These are phyloP conservation scores for Oryza longistaminata DNA, from an alignment of 176 grass and related monocot species.

Conservation along the genomic window DNA sequence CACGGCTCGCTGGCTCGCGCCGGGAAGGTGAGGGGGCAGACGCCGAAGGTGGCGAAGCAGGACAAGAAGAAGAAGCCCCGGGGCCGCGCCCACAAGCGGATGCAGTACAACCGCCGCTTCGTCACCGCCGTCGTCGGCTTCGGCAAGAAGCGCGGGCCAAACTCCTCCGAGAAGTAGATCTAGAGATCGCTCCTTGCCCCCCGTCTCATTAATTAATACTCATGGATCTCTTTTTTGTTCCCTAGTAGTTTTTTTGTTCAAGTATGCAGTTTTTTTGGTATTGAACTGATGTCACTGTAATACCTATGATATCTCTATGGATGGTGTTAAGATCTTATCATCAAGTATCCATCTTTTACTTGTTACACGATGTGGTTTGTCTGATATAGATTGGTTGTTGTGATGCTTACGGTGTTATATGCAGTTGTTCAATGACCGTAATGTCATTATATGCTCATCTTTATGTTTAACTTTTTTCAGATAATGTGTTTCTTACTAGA, in stretches of 20 bases:
- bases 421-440: background rate
- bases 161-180: constrained; percentile 89
- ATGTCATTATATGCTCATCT: background rate
- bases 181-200: background rate
- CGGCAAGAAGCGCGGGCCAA: constrained; percentile 89
- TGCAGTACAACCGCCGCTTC: constrained; percentile 94
- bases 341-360: background rate
- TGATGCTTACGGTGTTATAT: background rate
- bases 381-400: background rate
- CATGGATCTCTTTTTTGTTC: background rate
- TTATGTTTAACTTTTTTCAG: background rate
- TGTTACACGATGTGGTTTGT: background rate
- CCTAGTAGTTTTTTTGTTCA: background rate
- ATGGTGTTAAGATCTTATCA: constrained; percentile 8
- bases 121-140: constrained; percentile 88
- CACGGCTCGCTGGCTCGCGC: constrained; percentile 83
- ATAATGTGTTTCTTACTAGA: background rate
- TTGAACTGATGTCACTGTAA: constrained; percentile 14
- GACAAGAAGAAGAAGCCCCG: constrained; percentile 89
- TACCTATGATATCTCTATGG: constrained; percentile 7
- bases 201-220: background rate
- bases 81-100: constrained; percentile 76
- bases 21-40: constrained; percentile 85
- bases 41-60: constrained; percentile 90
- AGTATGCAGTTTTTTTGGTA: constrained; percentile 13